These are phyloP conservation scores for Skeletonema tropicum DNA, from an alignment of 108 stramenopile genomes.

Conservation along the genomic window DNA sequence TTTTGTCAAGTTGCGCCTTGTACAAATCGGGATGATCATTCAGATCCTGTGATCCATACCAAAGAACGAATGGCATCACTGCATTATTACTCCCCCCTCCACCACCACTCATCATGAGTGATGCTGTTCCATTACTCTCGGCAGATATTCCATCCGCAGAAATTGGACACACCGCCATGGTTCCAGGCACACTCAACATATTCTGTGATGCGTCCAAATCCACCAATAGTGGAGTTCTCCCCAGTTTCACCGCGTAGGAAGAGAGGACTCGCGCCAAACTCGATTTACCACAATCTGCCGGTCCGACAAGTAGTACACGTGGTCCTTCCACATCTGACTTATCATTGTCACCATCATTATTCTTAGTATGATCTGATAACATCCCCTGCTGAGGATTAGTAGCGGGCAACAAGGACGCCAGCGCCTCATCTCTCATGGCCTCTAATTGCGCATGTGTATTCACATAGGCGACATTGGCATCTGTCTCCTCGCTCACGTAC, in stretches of 20 bases:
- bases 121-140: conserved; percentile 64
- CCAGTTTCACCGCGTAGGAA: conserved; percentile 85
- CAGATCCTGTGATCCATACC: conserved; percentile 67
- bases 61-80: conserved; percentile 72
- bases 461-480: conserved; percentile 81
- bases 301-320: conserved; percentile 80
- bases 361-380: not conserved
- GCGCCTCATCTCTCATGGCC: conserved; percentile 83
- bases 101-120: conserved; percentile 51
- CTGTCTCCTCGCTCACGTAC: conserved; percentile 76
- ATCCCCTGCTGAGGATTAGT: conserved; percentile 7
- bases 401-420: conserved; percentile 16
- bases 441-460: conserved; percentile 94
- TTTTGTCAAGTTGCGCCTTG: conserved; percentile 70
- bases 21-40: conserved; percentile 69
- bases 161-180: conserved; percentile 70
- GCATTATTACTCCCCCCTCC: conserved; percentile 4
- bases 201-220: conserved; percentile 85
- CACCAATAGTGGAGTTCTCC: conserved; percentile 77
- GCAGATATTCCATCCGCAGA: conserved; percentile 55
- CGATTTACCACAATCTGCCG: conserved; percentile 84
- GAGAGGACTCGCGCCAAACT: conserved; percentile 67
- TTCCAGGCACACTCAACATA: conserved; percentile 77
- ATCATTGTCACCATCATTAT: conserved; percentile 6
- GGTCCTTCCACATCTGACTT: conserved; percentile 55